Conservation (phyloP, 805 yeast genomes). For the Candida oleophila region DNA sequence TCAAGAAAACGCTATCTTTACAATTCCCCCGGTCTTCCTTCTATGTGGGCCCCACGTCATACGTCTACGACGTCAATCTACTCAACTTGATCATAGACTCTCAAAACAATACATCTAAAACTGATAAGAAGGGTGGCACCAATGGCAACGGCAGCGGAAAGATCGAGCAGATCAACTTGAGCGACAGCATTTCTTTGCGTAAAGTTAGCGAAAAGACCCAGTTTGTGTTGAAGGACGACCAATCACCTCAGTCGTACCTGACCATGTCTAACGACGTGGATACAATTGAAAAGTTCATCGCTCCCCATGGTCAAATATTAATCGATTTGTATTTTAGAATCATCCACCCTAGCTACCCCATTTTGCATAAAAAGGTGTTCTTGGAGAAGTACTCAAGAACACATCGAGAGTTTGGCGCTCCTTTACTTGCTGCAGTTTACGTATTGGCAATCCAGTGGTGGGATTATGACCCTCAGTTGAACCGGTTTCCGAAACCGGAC, state of each 20-base stretch:
- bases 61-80: slow-evolving; percentile 67
- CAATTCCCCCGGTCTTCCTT: slow-evolving; percentile 91
- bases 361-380: slow-evolving; percentile 86
- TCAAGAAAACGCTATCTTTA: slow-evolving; percentile 67
- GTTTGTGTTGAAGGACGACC: slow-evolving; percentile 80
- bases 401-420: slow-evolving; percentile 88
- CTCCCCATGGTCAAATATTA: slow-evolving; percentile 87
- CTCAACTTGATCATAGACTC: slow-evolving; percentile 56
- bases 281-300: slow-evolving; percentile 76
- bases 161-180: slow-evolving; percentile 77
- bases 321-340: slow-evolving; percentile 80
- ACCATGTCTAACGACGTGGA: slow-evolving; percentile 77
- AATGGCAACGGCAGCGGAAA: slow-evolving; percentile 27
- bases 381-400: slow-evolving; percentile 88
- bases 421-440: slow-evolving; percentile 87
- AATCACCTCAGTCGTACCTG: slow-evolving; percentile 64
- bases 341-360: slow-evolving; percentile 89
- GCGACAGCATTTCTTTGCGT: slow-evolving; percentile 64
- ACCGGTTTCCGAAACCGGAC: slow-evolving; percentile 78
- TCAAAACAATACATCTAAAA: slow-evolving; percentile 23
- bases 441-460: slow-evolving; percentile 90
- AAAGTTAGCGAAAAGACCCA: slow-evolving; percentile 76
- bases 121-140: slow-evolving; percentile 9
- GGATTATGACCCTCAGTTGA: slow-evolving; percentile 80
- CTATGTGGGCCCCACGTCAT: slow-evolving; percentile 83